Evolutionary conservation across 2,329 filamentous ascomycete species (phyloP), one percentile per base, ranked within the genome.

Genomic region (Aspergillus sp.): DNA sequence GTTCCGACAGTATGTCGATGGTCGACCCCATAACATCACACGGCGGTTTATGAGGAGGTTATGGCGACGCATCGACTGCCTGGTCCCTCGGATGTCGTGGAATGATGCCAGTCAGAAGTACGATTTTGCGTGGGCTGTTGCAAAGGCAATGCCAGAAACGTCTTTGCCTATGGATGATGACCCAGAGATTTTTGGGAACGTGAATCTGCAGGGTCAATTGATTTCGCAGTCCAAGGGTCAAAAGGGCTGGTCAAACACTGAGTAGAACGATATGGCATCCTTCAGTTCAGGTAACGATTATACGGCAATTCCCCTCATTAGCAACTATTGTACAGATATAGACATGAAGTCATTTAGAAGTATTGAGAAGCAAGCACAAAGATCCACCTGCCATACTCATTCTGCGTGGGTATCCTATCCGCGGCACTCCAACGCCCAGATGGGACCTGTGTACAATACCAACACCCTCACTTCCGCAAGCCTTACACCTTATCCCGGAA

Each of bases 401-500:
- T 15, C 38, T 12, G 3, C 32, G 12, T 12, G 3, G n/a, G 12
- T 15, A 5, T 15, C 32, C 32, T 15, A 15, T 35, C n/a, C 5
- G 32, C 32, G 6, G 12, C 7, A 35, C 32, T 15, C 9, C 12
- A 12, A 13, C 5, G 12, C 13, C 32, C 10, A 13, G 5, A 15
- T 15, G 12, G 10, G 32, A 35, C 12, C n/a, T 7, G 4, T 6
- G 7, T 35, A 13, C 13, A 13, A 35, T 15, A 35, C 5, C 13
- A 35, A 35, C 32, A 35, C n/a, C 6, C 2, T 35, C 13, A 6
- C 6, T 35, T 13, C n/a, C 50, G 61, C 65, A 71, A 3, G 57
- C 51, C 5, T 54, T 49, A 78, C 76, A 82, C 81, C 48, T 77
- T 73, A 51, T 68, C 44, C 10, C 79, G 65, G 56, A 74, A 71